A percentile compares a stretch with the other conserved stretches of the same genome.
These are phyloP conservation scores for Colletotrichum trifolii DNA, from an alignment of 2,329 filamentous ascomycete species.

Conservation along the genomic window DNA sequence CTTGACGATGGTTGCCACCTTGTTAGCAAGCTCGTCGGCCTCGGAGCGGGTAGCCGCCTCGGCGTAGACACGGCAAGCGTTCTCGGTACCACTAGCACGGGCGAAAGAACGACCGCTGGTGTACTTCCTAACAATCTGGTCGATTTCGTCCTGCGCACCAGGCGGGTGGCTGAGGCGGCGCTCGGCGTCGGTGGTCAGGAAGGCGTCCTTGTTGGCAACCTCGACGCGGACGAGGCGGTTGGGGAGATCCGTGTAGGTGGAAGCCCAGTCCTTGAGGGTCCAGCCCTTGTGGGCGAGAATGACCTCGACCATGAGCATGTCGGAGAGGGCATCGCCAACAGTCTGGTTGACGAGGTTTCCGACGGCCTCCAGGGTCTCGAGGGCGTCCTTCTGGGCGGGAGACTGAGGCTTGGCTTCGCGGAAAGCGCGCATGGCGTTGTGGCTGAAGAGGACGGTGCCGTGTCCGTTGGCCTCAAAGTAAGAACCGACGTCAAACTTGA, in stretches of 20 bases:
- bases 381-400: constrained; percentile 88
- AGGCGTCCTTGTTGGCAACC: constrained; percentile 87
- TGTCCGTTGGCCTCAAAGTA: constrained; percentile 99
- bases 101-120: constrained; percentile 91
- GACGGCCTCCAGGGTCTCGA: constrained; percentile 85
- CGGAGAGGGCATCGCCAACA: constrained; percentile 93
- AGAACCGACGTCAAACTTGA: constrained; percentile 93
- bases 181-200: constrained; percentile 93
- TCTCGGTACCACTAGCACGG: constrained; percentile 93
- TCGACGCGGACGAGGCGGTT: constrained; percentile 95
- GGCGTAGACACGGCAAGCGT: constrained; percentile 94
- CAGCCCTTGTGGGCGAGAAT: constrained; percentile 96
- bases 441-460: constrained; percentile 94
- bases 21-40: constrained; percentile 88
- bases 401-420: constrained; percentile 84
- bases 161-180: constrained; percentile 82
- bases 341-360: constrained; percentile 98
- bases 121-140: constrained; percentile 89
- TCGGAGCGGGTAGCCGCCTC: constrained; percentile 91
- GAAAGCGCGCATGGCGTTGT: constrained; percentile 83
- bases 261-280: constrained; percentile 90
- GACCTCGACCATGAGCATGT: constrained; percentile 95
- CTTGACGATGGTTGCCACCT: constrained; percentile 81
- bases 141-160: constrained; percentile 86
- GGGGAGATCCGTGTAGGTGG: constrained; percentile 92